Base-by-base conservation (phyloP, 257 asterid genomes). In the Solanum corneliomulleri region DNA sequence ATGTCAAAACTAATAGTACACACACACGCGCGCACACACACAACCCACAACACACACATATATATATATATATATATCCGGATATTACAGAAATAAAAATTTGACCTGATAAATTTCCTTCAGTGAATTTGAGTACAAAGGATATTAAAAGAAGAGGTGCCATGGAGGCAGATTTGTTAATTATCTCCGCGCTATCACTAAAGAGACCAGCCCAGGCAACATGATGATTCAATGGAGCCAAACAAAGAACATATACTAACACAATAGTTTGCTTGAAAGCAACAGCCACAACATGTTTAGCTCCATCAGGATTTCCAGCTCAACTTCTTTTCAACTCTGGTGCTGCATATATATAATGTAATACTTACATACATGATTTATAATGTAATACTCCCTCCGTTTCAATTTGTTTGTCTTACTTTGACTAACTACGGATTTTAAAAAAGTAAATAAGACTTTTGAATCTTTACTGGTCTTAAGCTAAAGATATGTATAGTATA, bases 281-380 rank as follows among this genome's bases (percentile, higher is more conserved):
- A 49, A 95, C 98, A 9, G 14, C 64, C 96, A 91, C 90, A 27
- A 97, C 97, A 7, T 88, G 94, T 89, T 89, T 95, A 2, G 98
- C 99, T 86, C 88, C 76, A 13, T 68, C 85, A 1, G 95, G 92
- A 56, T 92, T 86, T 47, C 96, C 98, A 2, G 95, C 93, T 93
- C 96, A 2, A 94, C 93, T 93, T 95, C 68, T 96, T 95, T 20
- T 98, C 92, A 86, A 94, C 98, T 90, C 98, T 91, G 0, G 98
- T 94, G 92, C 98, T 96, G 97, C 90, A 89, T 33, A 71, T 69
- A 52, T 52, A 52, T 52, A 52, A 52, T 16, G 62, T 16, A 52
- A 52, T 1, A 6, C 13, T 31, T 69, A 7, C 9, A 69, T 7
- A 69, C 76, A 69, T 69, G 14, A 62, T 62, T 69, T 69, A 31